Base-by-base conservation (phyloP, 352 stramenopile genomes). In the Globisporangium takayamanum region DNA sequence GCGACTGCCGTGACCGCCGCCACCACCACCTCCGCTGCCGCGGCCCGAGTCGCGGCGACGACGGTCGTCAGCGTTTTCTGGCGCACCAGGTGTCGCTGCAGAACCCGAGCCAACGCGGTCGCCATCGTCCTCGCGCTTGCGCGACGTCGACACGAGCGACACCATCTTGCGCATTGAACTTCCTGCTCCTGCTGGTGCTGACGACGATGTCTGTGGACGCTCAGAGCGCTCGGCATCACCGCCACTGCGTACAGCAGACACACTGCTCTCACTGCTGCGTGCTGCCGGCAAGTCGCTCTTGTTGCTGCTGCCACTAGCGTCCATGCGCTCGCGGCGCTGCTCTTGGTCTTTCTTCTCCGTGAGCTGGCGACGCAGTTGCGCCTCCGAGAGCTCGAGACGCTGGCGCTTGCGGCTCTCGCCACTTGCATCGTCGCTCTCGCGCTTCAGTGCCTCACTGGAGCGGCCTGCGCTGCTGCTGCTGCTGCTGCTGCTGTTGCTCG, bases 341-440 rank as follows among this genome's bases (percentile, higher is more conserved):
- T 79, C 76, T 50, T 84, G 64, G 8, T 54, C 69, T 59, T 88
- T 89, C 59, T 89, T 84, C 47, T 88, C 84, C 2, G 77, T 88
- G 28, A 94, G 67, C 26, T 88, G 78, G 42, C 81, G 81, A 44
- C 81, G 81, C 48, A 91, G 60, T 33, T 72, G 71, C 37, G 81
- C 80, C 56, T 94, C 84, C 2, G 74, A 78, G n/a, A 63, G 53
- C 26, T 94, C 84, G 33, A 74, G 53, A 25, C 83, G 77, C 45
- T 73, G 77, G 45, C 77, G 65, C 63, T 90, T 92, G 28, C 64
- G 67, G 8, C 54, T 66, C 33, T 86, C 76, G 28, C 18, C 52
- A 15, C 56, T 66, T 44, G 33, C 22, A 6, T 67, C 55, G 6
- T 64, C 72, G 3, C 56, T 63, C 39, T 87, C 76, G 25, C 16